A percentile compares a stretch with the other conserved stretches of the same genome.
phyloP scores from a whole-genome alignment of 1,284 basidiomycete species.

The Mycena citricolor region DNA sequence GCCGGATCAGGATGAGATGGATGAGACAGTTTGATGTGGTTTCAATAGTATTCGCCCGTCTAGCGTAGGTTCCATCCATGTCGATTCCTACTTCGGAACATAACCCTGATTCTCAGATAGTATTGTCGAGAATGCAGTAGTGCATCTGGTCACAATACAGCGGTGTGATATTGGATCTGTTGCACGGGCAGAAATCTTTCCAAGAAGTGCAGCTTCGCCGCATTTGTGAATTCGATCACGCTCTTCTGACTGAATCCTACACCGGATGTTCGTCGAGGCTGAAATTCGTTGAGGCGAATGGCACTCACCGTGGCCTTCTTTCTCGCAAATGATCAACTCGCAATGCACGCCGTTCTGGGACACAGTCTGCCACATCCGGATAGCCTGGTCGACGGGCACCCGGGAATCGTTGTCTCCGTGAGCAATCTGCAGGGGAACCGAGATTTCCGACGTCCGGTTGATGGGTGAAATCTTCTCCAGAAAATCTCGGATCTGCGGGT shows the following conservation, averaged over 20 bases:
- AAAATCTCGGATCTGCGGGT: slow-evolving; percentile 18
- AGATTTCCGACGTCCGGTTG: slow-evolving; percentile 19
- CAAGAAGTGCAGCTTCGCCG: slow-evolving; percentile 21
- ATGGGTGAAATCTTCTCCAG: slow-evolving; percentile 21
- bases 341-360: slow-evolving; percentile 14
- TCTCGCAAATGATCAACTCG: slow-evolving; percentile 22
- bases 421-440: slow-evolving; percentile 18
- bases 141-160: no score
- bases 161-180: no score
- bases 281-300: background rate
- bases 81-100: no score
- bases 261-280: background rate
- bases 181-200: slow-evolving; percentile 17
- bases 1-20: slow-evolving; percentile 24
- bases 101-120: no score
- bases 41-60: no score
- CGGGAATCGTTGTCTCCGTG: slow-evolving; percentile 21
- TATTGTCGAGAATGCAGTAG: no score
- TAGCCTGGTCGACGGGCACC: slow-evolving; percentile 18
- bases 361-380: slow-evolving; percentile 22
- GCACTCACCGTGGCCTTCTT: slow-evolving; percentile 22
- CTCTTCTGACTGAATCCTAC: slow-evolving; percentile 22
- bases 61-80: no score
- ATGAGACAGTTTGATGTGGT: no score
- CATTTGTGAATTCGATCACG: slow-evolving; percentile 21